phyloP scores from a whole-genome alignment of 345 rosid species.

The Cardamine occulta region DNA sequence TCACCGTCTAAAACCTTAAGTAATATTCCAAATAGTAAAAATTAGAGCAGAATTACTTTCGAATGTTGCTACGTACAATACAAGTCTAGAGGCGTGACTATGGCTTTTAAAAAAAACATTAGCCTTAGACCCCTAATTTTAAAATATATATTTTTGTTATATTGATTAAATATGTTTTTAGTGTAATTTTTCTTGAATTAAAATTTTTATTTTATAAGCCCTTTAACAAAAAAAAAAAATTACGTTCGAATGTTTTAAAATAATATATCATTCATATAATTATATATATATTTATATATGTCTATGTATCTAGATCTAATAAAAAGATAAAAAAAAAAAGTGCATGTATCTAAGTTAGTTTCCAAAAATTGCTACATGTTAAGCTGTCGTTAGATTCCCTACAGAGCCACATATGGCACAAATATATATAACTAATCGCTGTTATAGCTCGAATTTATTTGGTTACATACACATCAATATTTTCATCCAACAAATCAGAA shows the following conservation, averaged over 20 bases:
- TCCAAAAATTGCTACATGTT: background rate
- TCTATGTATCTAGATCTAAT: background rate
- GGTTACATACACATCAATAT: background rate
- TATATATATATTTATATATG: background rate
- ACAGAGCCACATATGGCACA: background rate
- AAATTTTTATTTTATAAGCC: too few relatives aligned
- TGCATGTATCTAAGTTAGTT: background rate
- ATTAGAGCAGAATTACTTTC: background rate
- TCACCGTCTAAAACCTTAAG: background rate
- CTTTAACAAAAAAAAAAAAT: too few relatives aligned
- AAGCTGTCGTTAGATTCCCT: background rate
- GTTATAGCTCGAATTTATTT: background rate
- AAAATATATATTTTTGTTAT: too few relatives aligned
- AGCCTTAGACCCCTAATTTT: too few relatives aligned
- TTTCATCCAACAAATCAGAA: background rate
- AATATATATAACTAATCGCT: too few relatives aligned
- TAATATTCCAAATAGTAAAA: background rate
- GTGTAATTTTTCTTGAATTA: too few relatives aligned
- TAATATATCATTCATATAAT: background rate
- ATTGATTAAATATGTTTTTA: too few relatives aligned
- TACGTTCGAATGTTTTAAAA: background rate
- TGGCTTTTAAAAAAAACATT: too few relatives aligned
- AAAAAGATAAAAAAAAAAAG: background rate
- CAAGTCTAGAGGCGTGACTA: too few relatives aligned
- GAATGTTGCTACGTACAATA: too few relatives aligned